Evolutionary conservation across 2,329 filamentous ascomycete genomes (phyloP), one percentile per base, ranked within the genome.

Genomic region (Magnaporthiopsis poae): DNA sequence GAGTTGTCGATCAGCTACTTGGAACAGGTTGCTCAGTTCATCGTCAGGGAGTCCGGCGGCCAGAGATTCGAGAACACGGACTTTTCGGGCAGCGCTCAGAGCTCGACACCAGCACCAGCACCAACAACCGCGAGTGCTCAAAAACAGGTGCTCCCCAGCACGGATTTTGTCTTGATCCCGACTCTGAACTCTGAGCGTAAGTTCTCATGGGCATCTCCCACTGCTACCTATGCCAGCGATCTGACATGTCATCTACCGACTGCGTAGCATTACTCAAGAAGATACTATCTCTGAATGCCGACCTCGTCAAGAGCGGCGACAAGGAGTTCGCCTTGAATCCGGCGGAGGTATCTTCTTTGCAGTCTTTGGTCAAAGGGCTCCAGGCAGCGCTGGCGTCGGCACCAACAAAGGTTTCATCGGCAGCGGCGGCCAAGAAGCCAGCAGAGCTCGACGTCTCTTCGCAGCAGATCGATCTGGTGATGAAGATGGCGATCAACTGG

Each of bases 21-120:
- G 18, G 94, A 98, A 71, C 91, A 92, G 74, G 92, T 97, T 21
- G 91, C 93, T 8, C 90, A 95, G 70, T 98, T 97, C 77, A 96
- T 99, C 71, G 86, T 90, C 12, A 84, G 90, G 66, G 98, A 98
- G 73, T 96, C 93, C 0, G 87, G 94, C 77, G 93, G 92, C 3
- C 63, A 64, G 63, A 64, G 60, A 9, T 31, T 64, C 46, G 63
- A 64, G 39, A 64, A 64, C 3, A 3, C 35, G 5, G 39, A 39
- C n/a, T 21, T 56, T 13, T 29, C 29, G 7, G 7, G 46, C 12
- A 18, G 63, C 12, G 63, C 46, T 27, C 46, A 46, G 52, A 33
- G 46, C 31, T 33, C 63, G 5, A 29, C 35, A 35, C 46, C 52
- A 12, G 11, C 36, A 21, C n/a, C 63, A 2, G 46, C 62, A 25